Evolutionary conservation across 129 eudicot genomes (phyloP), one percentile per base, ranked within the genome.

Genomic region (Flaveria brownii): DNA sequence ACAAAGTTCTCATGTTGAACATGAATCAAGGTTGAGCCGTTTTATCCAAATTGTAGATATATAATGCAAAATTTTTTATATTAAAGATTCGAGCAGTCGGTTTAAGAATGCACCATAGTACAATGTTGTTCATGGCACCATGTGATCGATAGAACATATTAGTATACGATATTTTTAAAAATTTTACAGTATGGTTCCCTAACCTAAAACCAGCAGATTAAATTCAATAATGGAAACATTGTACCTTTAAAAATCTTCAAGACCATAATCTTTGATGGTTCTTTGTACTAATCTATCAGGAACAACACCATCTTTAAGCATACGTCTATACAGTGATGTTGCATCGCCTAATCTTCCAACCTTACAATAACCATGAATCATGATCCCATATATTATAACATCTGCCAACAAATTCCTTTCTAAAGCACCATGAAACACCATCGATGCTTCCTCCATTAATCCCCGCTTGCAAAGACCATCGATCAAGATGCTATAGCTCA

Each of bases 401-500:
- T 85, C 92, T 7, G 92, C 89, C 80, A 90, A 71, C 72, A 87
- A 73, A 62, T 77, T 67, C 52, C 46, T 77, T 26, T 75, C 68
- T 68, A 82, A 77, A 69, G 83, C 92, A 69, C 36, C 46, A 52
- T 33, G 73, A 61, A 90, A 90, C 54, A 73, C 79, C 66, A 47
- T 43, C 28, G 55, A 80, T 6, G 90, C 96, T 73, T 87, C 88
- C 49, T 87, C 88, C 85, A 87, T 55, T 25, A 87, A 66, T 52
- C 87, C 91, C 68, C 82, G 82, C 73, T 76, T 90, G 83, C 96
- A 90, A 0, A 87, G 89, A 52, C 90, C 92, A 69, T 90, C 89
- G n/a, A 87, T 90, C 81, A 87, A 69, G 79, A 90, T 80, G 80
- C 90, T 87, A 66, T 80, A 90, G 68, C 92, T 85, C 61, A 90